Conservation (phyloP, 345 rosid genomes). For the Syzygium aqueum region DNA sequence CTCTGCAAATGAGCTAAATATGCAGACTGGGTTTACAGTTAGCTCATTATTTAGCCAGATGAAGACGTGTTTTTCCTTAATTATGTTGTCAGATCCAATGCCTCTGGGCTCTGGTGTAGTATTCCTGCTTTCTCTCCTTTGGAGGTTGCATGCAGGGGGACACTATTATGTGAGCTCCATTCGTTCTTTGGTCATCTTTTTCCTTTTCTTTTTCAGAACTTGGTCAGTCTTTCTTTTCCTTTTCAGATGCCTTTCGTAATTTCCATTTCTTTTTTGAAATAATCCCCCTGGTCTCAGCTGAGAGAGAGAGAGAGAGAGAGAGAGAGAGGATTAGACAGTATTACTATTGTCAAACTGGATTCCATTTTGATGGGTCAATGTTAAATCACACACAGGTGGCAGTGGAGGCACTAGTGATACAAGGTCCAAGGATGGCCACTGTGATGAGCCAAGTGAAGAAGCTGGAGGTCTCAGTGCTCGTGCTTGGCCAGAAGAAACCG, state of each 20-base stretch:
- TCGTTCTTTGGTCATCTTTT: not conserved
- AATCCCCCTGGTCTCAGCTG: not conserved
- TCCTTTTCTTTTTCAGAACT: not conserved
- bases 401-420: conserved; percentile 79
- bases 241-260: not conserved
- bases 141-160: not conserved
- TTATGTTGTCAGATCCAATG: not conserved
- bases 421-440: conserved; percentile 81
- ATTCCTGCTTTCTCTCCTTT: not conserved
- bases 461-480: conserved; percentile 79
- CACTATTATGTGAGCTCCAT: not conserved
- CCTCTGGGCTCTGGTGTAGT: not conserved
- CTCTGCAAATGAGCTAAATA: not conserved
- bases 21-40: not conserved
- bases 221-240: not conserved
- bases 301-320: not conserved
- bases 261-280: not conserved
- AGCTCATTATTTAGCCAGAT: not conserved
- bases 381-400: conserved; percentile 48
- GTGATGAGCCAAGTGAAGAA: conserved; percentile 90
- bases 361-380: not conserved
- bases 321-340: not conserved
- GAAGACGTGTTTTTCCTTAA: not conserved
- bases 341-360: not conserved
- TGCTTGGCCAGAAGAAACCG: conserved; percentile 74